Percentiles rank a stretch among this genome's conserved stretches.
Evolutionary conservation across 352 stramenopile genomes (phyloP).

Genomic region (Phytophthora cajani): DNA sequence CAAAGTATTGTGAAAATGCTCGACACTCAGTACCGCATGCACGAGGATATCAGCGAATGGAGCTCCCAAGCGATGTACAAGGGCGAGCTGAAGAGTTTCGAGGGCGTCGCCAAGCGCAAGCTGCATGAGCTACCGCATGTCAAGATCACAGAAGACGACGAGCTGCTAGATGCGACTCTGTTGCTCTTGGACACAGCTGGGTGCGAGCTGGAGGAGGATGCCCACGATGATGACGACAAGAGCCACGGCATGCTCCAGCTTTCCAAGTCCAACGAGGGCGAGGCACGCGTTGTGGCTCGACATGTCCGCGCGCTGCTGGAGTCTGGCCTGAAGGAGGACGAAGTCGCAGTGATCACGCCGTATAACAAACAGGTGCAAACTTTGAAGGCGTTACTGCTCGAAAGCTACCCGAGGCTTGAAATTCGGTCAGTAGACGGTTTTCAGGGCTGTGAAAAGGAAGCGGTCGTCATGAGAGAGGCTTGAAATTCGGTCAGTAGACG

Average conservation of each 20-base stretch:
- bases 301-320: constrained; percentile 90
- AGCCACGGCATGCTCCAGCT: constrained; percentile 37
- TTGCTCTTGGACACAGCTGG: constrained; percentile 95
- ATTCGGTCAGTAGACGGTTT: constrained; percentile 98
- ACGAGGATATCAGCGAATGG: constrained; percentile 95
- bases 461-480: constrained; percentile 96
- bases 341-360: constrained; percentile 98
- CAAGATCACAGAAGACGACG: constrained; percentile 55
- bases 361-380: constrained; percentile 98
- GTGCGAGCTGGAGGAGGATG: constrained; percentile 92
- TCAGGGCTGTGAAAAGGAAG: constrained; percentile 97
- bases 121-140: constrained; percentile 85
- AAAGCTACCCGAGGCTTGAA: constrained; percentile 76
- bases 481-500: constrained; percentile 96
- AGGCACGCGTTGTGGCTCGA: constrained; percentile 74
- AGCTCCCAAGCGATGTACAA: constrained; percentile 96
- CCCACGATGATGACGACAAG: constrained; percentile 31
- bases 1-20: constrained; percentile 92
- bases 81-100: constrained; percentile 70
- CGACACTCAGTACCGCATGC: constrained; percentile 98
- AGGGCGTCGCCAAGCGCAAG: constrained; percentile 81
- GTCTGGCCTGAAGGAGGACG: constrained; percentile 83
- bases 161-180: constrained; percentile 77
- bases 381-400: constrained; percentile 86
- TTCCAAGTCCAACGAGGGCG: constrained; percentile 84